Evolutionary conservation across 169 alveolate genomes (phyloP), one percentile per base, ranked within the genome.

Genomic region (Cryptosporidium ubiquitum): DNA sequence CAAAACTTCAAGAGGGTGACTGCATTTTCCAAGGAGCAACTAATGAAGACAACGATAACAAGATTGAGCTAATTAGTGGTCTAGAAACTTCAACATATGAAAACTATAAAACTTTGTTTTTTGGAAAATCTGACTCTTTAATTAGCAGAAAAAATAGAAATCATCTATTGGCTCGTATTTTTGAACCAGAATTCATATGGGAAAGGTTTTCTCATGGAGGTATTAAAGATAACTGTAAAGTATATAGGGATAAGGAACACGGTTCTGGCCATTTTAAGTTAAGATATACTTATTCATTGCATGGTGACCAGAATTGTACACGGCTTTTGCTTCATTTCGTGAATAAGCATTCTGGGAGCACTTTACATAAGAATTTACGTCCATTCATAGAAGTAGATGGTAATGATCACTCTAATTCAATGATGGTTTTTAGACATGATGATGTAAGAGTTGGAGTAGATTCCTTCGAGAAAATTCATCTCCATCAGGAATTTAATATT

Each of bases 141-240:
- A 26, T 44, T 29, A 70, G 42, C 37, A 42, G 3, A 12, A 47
- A 37, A n/a, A 7, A 16, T 18, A 61, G 85, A 35, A 73, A 35
- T 26, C 18, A 23, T 31, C 26, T 73, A 12, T 23, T 73, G n/a
- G 37, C 66, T 35, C 42, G 51, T 3, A 73, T 73, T 26, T 73
- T 73, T 58, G 70, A 73, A 12, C 85, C 85, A n/a, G 70, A 52
- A 23, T 79, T 79, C 33, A 57, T 26, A 40, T 79, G 89, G 89
- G 35, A 60, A 23, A 79, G 20, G 29, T 23, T 57, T 12, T 61
- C 89, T 5, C n/a, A 37, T 23, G 89, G 89, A 37, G 23, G 68
- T 42, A 79, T 79, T 26, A 60, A 23, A 7, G 89, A 79, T 29
- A 79, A 79, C 39, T 79, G 89, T 29, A 79, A 6, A 26, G 16